Evolutionary conservation across 2,329 filamentous ascomycete species (phyloP), one percentile per base, ranked within the genome.

Genomic region (Paraconiothyrium sp.): DNA sequence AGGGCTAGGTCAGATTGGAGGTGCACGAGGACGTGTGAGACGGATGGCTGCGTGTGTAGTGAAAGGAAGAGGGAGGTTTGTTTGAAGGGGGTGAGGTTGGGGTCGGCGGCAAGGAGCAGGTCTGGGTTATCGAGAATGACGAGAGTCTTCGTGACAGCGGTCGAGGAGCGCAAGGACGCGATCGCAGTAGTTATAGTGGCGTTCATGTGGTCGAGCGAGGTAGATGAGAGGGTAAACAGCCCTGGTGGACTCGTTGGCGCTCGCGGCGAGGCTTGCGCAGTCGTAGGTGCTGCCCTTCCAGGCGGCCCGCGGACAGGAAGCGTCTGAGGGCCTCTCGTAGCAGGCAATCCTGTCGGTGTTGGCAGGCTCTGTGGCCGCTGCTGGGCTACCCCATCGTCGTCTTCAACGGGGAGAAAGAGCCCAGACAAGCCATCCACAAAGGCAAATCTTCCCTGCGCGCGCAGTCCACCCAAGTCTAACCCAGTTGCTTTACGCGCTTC

Each of bases 391-490:
- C 10, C 27, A n/a, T 27, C 20, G 20, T 30, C 41, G 37, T 16
- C 5, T 1, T 32, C 39, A 20, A 24, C 32, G 16, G 62, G 62
- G 60, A 68, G 70, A 67, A 87, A 90, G 30, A 92, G 73, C 30
- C 83, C 83, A 22, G 84, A 86, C 60, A 95, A 80, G 22, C 92
- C 92, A 78, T 97, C 93, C 35, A 97, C 84, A 68, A 93, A 94
- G 47, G 82, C 80, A 70, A 97, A 90, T 55, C 84, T 85, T 35
- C 85, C 85, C 63, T 86, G 85, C 39, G 83, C 82, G 57, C 80
- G 78, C 4, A 90, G 76, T 6, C 83, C 83, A 20, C 90, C 86
- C 54, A 95, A 81, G 78, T 96, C 92, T 52, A 95, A 73, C 2
- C 91, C 92, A 86, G 67, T 90, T 72, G 93, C 78, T 77, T 89